A percentile compares a stretch with the other conserved stretches of the same genome.
Conservation (phyloP, 1,139 yeast species). For the Candida tetrigidarum region DNA sequence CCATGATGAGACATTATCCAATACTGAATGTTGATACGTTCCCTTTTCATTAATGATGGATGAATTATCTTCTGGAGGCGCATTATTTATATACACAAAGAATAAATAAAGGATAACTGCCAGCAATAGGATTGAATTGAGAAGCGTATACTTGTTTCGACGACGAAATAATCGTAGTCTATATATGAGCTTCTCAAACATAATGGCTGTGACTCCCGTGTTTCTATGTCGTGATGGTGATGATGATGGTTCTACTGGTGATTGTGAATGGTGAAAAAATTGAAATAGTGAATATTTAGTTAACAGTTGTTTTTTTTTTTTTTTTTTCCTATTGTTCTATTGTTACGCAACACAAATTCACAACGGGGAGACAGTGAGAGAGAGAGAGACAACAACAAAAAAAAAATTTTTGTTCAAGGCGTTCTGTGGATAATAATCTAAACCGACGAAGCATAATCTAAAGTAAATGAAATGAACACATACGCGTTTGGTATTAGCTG, state of each 20-base stretch:
- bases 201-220: neutral
- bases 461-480: no score
- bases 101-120: slow-evolving; percentile 7
- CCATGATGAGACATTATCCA: neutral
- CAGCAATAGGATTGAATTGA: slow-evolving; percentile 9
- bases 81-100: neutral
- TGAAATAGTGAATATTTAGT: no score
- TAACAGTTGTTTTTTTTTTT: no score
- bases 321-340: no score
- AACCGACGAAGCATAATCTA: no score
- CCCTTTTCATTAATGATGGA: slow-evolving; percentile 12
- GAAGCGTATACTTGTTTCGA: slow-evolving; percentile 8
- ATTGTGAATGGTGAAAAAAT: neutral
- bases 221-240: neutral
- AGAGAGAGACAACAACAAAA: no score
- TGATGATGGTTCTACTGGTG: no score
- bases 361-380: no score
- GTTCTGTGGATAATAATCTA: no score
- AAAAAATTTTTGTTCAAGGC: no score
- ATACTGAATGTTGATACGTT: slow-evolving; percentile 7
- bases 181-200: slow-evolving; percentile 3
- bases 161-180: slow-evolving; percentile 13
- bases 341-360: no score
- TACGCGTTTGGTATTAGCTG: no score
- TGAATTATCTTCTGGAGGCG: slow-evolving; percentile 1